These are phyloP conservation scores for Populus euphratica DNA, from an alignment of 345 rosid species.

Conservation along the genomic window DNA sequence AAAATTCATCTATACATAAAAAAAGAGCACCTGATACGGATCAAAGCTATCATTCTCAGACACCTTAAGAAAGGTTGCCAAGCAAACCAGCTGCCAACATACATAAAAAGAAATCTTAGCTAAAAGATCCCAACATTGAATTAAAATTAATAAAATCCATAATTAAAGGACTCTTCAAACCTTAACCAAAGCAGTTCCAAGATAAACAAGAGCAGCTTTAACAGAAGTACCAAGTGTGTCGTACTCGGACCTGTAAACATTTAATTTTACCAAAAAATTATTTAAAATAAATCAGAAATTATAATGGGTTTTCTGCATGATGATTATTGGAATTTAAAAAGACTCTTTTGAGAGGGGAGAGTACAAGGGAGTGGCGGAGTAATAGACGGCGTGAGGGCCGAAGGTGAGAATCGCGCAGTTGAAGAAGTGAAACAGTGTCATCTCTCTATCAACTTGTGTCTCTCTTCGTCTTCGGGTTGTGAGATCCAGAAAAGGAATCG, in stretches of 20 bases:
- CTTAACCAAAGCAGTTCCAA: slow-evolving; percentile 86
- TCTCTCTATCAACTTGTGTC: slow-evolving; percentile 15
- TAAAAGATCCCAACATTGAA: not conserved
- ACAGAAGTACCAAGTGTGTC: slow-evolving; percentile 94
- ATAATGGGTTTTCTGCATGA: not conserved
- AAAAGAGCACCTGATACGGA: slow-evolving; percentile 71
- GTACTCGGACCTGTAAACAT: slow-evolving; percentile 71
- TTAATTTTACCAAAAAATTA: too few relatives aligned
- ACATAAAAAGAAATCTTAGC: not conserved
- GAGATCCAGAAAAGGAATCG: slow-evolving; percentile 1
- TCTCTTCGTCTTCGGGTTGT: not conserved
- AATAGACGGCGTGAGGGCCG: slow-evolving; percentile 98
- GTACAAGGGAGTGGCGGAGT: slow-evolving; percentile 95
- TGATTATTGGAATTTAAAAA: not conserved
- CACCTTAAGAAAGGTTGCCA: slow-evolving; percentile 89
- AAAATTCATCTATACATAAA: not conserved
- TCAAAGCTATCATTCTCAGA: slow-evolving; percentile 85
- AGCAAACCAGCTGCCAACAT: slow-evolving; percentile 78
- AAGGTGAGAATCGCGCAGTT: slow-evolving; percentile 97
- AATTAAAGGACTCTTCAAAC: slow-evolving; percentile 29
- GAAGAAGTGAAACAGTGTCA: slow-evolving; percentile 97
- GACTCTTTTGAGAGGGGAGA: not conserved
- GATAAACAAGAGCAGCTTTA: slow-evolving; percentile 86
- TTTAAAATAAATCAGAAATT: not conserved
- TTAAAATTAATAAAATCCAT: not conserved